Percentiles rank a stretch among this genome's conserved stretches.
Conservation (phyloP, 805 yeast genomes). For the Lachancea meyersii region DNA sequence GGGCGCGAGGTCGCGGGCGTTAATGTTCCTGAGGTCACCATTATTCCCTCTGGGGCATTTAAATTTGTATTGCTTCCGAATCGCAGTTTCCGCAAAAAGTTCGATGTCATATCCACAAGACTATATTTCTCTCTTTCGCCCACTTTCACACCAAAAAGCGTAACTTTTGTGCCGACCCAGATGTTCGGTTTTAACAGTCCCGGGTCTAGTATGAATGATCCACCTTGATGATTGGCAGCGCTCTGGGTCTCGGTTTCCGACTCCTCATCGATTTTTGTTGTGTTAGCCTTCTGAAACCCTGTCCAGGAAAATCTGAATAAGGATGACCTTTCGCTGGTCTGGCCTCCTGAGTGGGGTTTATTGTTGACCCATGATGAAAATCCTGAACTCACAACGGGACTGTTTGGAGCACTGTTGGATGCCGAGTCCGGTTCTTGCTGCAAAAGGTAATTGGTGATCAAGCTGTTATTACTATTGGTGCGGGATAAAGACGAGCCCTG, state of each 20-base stretch:
- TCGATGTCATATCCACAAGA: conserved; percentile 36
- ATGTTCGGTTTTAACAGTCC: conserved; percentile 38
- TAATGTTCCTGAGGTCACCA: conserved; percentile 7
- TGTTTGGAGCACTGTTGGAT: conserved; percentile 54
- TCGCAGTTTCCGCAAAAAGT: conserved; percentile 34
- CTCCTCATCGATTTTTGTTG: conserved; percentile 14
- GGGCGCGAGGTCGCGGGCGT: conserved; percentile 16
- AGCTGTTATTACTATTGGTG: conserved; percentile 24
- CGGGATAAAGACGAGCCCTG: conserved; percentile 24
- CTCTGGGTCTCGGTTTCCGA: conserved; percentile 11
- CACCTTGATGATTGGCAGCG: not conserved
- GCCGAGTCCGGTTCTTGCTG: conserved; percentile 39
- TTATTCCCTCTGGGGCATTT: conserved; percentile 12
- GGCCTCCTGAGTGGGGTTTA: conserved; percentile 56
- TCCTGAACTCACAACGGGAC: conserved; percentile 49
- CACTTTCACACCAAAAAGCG: conserved; percentile 44
- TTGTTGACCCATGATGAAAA: conserved; percentile 42
- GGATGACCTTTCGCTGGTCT: conserved; percentile 47
- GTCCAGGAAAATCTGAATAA: conserved; percentile 39
- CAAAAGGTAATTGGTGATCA: conserved; percentile 12
- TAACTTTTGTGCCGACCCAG: conserved; percentile 48
- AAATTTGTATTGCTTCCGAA: conserved; percentile 28
- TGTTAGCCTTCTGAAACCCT: conserved; percentile 23
- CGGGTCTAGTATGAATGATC: conserved; percentile 24
- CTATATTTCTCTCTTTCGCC: conserved; percentile 37